These are phyloP conservation scores for Botrytis tulipae DNA, from an alignment of 2,329 filamentous ascomycete species.

Conservation along the genomic window DNA sequence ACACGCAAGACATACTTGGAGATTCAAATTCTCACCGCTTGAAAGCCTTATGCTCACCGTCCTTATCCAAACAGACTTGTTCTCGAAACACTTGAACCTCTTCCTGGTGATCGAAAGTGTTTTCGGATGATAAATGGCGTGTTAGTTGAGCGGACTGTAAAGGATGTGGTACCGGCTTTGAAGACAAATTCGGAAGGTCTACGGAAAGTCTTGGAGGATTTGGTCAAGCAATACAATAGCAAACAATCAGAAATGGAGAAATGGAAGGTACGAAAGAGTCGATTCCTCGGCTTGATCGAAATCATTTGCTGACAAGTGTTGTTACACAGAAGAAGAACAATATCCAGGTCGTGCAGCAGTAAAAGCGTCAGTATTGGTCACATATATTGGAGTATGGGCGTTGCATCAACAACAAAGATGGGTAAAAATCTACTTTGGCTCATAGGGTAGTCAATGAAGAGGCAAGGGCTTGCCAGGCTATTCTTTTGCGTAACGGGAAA, in stretches of 20 bases:
- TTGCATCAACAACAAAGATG: slow-evolving; percentile 32
- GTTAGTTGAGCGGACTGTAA: slow-evolving; percentile 87
- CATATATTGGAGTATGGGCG: slow-evolving; percentile 24
- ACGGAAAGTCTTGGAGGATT: slow-evolving; percentile 88
- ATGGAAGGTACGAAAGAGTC: slow-evolving; percentile 78
- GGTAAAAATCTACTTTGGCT: slow-evolving; percentile 25
- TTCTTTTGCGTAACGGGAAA: slow-evolving; percentile 25
- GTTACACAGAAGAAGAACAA: slow-evolving; percentile 78
- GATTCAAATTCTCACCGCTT: slow-evolving; percentile 29
- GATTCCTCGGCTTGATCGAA: not conserved
- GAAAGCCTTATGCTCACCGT: slow-evolving; percentile 42
- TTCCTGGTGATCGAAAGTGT: slow-evolving; percentile 85
- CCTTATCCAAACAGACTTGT: slow-evolving; percentile 66
- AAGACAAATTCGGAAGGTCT: slow-evolving; percentile 92
- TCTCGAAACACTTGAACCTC: slow-evolving; percentile 82
- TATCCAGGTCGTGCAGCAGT: slow-evolving; percentile 80
- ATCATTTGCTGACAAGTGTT: slow-evolving; percentile 25
- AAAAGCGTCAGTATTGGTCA: slow-evolving; percentile 34
- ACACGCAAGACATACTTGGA: not conserved
- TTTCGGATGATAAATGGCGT: slow-evolving; percentile 99
- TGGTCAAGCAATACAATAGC: slow-evolving; percentile 93
- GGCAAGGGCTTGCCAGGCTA: slow-evolving; percentile 2
- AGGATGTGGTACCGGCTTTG: slow-evolving; percentile 86
- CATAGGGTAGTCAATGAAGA: slow-evolving; percentile 32
- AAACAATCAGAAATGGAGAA: slow-evolving; percentile 95